Evolutionary conservation across 75 land plant species (phyloP).

Genomic region (Adiantum capillusveneris): DNA sequence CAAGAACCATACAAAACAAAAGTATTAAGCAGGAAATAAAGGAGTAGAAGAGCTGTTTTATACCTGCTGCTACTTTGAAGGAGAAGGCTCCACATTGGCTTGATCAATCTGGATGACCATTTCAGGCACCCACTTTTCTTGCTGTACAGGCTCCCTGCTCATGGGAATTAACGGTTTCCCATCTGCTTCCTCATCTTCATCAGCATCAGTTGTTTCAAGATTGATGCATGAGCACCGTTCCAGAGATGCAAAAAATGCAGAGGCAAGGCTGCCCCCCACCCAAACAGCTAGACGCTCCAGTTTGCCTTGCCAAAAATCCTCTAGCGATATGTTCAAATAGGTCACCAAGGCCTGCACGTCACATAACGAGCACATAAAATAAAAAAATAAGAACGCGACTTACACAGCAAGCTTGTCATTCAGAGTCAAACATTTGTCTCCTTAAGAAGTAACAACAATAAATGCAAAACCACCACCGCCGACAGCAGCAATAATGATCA

Average conservation of each 20-base stretch:
- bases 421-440: too few relatives aligned
- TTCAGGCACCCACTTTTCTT: background rate
- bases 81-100: background rate
- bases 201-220: conserved; percentile 26
- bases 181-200: conserved; percentile 32
- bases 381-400: too few relatives aligned
- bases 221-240: conserved; percentile 44
- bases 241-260: conserved; percentile 50
- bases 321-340: background rate
- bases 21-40: too few relatives aligned
- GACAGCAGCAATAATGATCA: too few relatives aligned
- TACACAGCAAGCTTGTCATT: too few relatives aligned
- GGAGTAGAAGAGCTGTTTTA: too few relatives aligned
- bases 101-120: background rate
- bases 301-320: conserved; percentile 1
- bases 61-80: too few relatives aligned
- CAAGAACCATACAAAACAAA: too few relatives aligned
- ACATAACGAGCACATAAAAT: too few relatives aligned
- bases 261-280: conserved; percentile 36
- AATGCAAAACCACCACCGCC: too few relatives aligned
- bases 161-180: conserved; percentile 10
- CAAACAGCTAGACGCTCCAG: conserved; percentile 33
- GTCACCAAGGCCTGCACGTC: background rate
- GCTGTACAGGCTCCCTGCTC: background rate
- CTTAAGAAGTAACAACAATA: too few relatives aligned